phyloP scores from a whole-genome alignment of 176 grass and related monocot species.

The Zea mays region DNA sequence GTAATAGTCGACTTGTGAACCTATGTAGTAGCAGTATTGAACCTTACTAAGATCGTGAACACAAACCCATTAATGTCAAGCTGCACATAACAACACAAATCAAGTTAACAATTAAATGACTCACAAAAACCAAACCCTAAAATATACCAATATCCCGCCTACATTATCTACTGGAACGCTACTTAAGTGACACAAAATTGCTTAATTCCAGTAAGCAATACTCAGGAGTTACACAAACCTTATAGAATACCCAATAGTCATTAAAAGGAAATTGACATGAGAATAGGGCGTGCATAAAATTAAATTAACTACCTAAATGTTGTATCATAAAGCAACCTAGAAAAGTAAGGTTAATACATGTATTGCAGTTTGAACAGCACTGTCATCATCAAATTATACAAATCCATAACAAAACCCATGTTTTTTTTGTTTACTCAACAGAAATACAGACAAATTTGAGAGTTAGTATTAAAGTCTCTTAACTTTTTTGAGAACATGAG shows the following conservation, averaged over 20 bases:
- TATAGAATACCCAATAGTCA: neutral
- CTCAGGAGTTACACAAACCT: neutral
- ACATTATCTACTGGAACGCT: neutral
- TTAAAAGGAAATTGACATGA: neutral
- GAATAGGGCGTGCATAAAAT: neutral
- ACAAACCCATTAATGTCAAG: no score
- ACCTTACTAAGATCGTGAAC: no score
- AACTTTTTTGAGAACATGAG: neutral
- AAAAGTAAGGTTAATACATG: conserved; percentile 48
- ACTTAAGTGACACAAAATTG: neutral
- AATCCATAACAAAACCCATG: conserved; percentile 98
- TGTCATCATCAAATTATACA: conserved; percentile 88
- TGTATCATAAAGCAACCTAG: conserved; percentile 9
- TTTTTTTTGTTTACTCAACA: conserved; percentile 53
- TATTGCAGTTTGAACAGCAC: conserved; percentile 74
- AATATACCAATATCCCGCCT: neutral
- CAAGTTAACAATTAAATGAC: no score
- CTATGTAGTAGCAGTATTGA: no score
- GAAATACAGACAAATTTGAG: neutral
- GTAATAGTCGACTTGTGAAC: no score
- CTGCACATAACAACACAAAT: no score
- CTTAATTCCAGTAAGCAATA: conserved; percentile 1
- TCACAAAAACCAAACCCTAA: neutral
- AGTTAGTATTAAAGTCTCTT: neutral
- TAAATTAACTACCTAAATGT: neutral